Evolutionary conservation across 2,329 filamentous ascomycete genomes (phyloP).

Genomic region (Aspergillus ochraceus): DNA sequence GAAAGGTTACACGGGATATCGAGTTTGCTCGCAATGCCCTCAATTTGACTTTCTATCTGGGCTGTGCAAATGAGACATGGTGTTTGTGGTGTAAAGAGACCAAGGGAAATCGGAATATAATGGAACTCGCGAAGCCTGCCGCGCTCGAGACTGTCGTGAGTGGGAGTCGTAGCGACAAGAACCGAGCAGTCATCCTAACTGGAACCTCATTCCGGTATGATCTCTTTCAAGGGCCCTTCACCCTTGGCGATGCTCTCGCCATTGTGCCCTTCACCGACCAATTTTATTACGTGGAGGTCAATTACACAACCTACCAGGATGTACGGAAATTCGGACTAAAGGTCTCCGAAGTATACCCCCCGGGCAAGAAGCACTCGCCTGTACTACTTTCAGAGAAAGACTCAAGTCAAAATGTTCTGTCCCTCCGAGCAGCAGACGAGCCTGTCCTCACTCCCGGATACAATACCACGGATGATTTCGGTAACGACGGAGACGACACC

Average conservation of each 20-base stretch:
- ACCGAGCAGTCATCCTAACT: conserved; percentile 57
- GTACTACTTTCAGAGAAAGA: not conserved
- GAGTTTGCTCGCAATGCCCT: conserved; percentile 52
- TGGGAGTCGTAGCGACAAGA: conserved; percentile 25
- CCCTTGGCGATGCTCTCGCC: conserved; percentile 39
- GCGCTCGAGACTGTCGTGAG: conserved; percentile 44
- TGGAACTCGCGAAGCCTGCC: conserved; percentile 29
- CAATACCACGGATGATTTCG: not conserved
- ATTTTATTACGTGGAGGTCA: not conserved
- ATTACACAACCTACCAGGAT: not conserved
- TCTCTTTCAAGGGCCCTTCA: conserved; percentile 63
- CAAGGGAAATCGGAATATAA: no score
- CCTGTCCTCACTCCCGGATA: not conserved
- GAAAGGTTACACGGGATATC: conserved; percentile 51
- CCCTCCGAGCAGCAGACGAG: not conserved
- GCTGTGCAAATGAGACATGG: conserved; percentile 62
- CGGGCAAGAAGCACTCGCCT: no score
- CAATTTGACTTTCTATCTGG: conserved; percentile 58
- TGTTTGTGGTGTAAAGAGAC: conserved; percentile 49
- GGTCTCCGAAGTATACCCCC: not conserved
- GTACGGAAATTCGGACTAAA: no score
- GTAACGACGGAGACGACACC: not conserved
- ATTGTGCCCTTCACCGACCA: conserved; percentile 7
- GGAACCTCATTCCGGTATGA: conserved; percentile 64
- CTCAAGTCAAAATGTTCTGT: not conserved